These are phyloP conservation scores for Plasmodium ovale DNA, from an alignment of 169 alveolate species.

Conservation along the genomic window DNA sequence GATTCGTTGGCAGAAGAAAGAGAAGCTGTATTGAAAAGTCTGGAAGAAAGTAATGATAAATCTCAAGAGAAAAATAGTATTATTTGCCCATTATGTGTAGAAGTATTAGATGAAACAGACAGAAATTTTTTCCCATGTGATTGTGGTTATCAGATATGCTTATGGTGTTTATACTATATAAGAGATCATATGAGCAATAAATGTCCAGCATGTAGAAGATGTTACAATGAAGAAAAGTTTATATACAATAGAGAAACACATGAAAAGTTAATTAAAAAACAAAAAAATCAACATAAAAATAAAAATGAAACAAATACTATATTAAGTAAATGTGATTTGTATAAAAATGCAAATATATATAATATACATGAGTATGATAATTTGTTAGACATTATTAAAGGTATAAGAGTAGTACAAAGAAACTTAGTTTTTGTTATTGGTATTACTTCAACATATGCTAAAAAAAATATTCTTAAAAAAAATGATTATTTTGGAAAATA, in stretches of 20 bases:
- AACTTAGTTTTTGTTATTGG: slow-evolving; percentile 92
- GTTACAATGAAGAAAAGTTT: slow-evolving; percentile 88
- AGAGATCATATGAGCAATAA: slow-evolving; percentile 90
- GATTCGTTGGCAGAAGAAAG: background rate
- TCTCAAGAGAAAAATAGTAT: slow-evolving; percentile 36
- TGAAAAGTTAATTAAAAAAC: slow-evolving; percentile 52
- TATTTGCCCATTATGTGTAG: slow-evolving; percentile 92
- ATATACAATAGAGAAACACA: slow-evolving; percentile 78
- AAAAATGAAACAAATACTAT: slow-evolving; percentile 45
- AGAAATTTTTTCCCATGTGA: slow-evolving; percentile 91
- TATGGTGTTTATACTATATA: slow-evolving; percentile 93
- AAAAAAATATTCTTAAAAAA: slow-evolving; percentile 88
- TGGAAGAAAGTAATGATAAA: slow-evolving; percentile 19
- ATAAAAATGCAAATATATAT: slow-evolving; percentile 66
- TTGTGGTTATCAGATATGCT: slow-evolving; percentile 93
- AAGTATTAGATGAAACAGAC: slow-evolving; percentile 92
- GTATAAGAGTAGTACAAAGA: slow-evolving; percentile 92
- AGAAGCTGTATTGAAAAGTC: background rate
- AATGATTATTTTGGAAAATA: slow-evolving; percentile 91
- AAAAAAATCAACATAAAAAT: slow-evolving; percentile 34
- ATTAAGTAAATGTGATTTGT: slow-evolving; percentile 28
- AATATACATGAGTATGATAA: slow-evolving; percentile 59
- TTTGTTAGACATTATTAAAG: slow-evolving; percentile 79
- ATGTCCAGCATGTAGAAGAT: slow-evolving; percentile 94
- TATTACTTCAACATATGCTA: slow-evolving; percentile 87